Base-by-base conservation (phyloP, 2,329 filamentous ascomycete genomes). In the Pseudogymnoascus pannorum region DNA sequence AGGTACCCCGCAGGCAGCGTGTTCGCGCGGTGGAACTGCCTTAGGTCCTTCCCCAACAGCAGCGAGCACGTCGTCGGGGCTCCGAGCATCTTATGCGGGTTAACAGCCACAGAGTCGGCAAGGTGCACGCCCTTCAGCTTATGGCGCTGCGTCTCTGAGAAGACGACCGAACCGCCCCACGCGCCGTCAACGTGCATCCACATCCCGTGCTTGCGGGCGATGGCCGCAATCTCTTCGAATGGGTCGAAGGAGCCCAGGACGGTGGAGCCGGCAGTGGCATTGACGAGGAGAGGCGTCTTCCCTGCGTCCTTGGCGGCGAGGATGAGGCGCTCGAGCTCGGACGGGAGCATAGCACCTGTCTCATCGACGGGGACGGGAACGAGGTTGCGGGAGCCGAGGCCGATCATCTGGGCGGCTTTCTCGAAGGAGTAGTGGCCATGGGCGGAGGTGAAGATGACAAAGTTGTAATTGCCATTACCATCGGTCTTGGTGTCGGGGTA, bases 61-160 rank as follows among this genome's bases (percentile, higher is more conserved):
- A 96, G 97, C 0, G 88, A 92, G 76, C 92, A 97, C 0, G 92
- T 96, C 40, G 95, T 78, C 0, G 94, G 93, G 2, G 91, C 89
- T 62, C 91, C 91, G 71, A 97, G 83, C 94, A 97, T 97, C 77
- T 97, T 97, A 77, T 99, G 94, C 62, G 94, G 92, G 74, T 96
- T 97, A 60, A 96, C 83, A 1, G 92, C 91, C 38, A 97, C 78
- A 12, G 86, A 91, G 74, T 97, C 83, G 8, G 92, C 94, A 40
- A 87, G 80, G 48, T 92, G 81, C 2, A 82, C 78, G 12, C 93
- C 93, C 1, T 77, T 73, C 8, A 97, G 77, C 71, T 91, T 89
- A 60, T 76, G 70, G 51, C 77, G 77, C 44, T 89, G 87, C 62
- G 76, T 76, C n/a, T 79, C 69, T 0, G 86, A 89, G 75, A 97